Conservation (phyloP, 768 basidiomycete genomes). For the Jaapia argillacea region DNA sequence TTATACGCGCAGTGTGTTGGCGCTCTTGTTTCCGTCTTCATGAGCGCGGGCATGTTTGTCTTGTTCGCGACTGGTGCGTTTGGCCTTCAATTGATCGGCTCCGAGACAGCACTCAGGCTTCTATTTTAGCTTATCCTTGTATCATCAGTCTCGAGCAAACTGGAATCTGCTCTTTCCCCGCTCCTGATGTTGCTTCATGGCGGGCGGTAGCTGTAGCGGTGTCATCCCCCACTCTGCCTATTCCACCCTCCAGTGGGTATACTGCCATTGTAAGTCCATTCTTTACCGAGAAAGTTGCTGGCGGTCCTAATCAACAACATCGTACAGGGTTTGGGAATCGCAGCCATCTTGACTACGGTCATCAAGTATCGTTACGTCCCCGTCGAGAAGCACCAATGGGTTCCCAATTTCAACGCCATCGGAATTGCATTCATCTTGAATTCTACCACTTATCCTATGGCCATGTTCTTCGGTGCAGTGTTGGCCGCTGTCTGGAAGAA, state of each 20-base stretch:
- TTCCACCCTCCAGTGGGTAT: slow-evolving; percentile 10
- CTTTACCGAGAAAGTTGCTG: neutral
- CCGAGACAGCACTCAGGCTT: neutral
- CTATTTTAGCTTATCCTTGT: slow-evolving; percentile 12
- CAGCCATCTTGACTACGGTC: slow-evolving; percentile 7
- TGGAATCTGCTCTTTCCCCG: slow-evolving; percentile 12
- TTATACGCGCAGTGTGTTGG: slow-evolving; percentile 15
- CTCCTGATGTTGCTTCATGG: slow-evolving; percentile 13
- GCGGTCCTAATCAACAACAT: neutral
- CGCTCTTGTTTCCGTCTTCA: slow-evolving; percentile 17
- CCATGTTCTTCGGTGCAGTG: slow-evolving; percentile 12
- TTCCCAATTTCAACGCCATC: slow-evolving; percentile 15
- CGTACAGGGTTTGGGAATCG: slow-evolving; percentile 5
- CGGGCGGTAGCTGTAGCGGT: slow-evolving; percentile 12
- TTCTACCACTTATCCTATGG: slow-evolving; percentile 12
- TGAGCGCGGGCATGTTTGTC: slow-evolving; percentile 14
- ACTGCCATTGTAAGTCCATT: slow-evolving; percentile 6
- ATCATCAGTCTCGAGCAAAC: slow-evolving; percentile 11
- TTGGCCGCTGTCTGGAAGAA: slow-evolving; percentile 8
- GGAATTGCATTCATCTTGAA: slow-evolving; percentile 15
- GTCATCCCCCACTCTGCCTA: slow-evolving; percentile 9
- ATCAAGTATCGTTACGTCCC: slow-evolving; percentile 11
- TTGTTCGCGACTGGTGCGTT: slow-evolving; percentile 5
- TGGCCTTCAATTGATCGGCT: neutral
- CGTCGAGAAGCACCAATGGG: slow-evolving; percentile 6